phyloP scores from a whole-genome alignment of 2,329 filamentous ascomycete species.

The Fusarium nanum region DNA sequence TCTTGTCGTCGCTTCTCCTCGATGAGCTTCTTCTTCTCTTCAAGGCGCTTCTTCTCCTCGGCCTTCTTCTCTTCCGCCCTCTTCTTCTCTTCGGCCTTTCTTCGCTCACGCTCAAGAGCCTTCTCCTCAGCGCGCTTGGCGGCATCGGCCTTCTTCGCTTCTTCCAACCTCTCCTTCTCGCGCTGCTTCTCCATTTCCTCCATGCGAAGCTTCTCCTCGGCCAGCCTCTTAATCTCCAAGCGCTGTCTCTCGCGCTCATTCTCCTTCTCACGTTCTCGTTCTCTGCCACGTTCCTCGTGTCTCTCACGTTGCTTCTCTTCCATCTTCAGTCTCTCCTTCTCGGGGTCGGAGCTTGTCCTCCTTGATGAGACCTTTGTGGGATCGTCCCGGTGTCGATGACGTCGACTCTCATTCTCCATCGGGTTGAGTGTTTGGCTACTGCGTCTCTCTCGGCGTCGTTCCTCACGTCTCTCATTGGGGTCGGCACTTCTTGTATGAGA shows the following conservation, averaged over 20 bases:
- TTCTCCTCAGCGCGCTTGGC: slow-evolving; percentile 13
- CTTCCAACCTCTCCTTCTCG: slow-evolving; percentile 9
- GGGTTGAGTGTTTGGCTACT: slow-evolving; percentile 12
- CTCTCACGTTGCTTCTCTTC: slow-evolving; percentile 7
- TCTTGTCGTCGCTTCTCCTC: slow-evolving; percentile 18
- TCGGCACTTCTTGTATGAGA: slow-evolving; percentile 7
- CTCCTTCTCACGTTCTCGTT: slow-evolving; percentile 24
- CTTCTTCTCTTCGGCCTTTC: slow-evolving; percentile 15
- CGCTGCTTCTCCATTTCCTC: slow-evolving; percentile 26
- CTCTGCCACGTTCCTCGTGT: slow-evolving; percentile 13
- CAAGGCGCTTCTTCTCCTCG: slow-evolving; percentile 10
- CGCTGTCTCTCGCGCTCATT: slow-evolving; percentile 18
- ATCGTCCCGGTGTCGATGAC: slow-evolving; percentile 6
- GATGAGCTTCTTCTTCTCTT: slow-evolving; percentile 17
- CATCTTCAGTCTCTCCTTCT: slow-evolving; percentile 23
- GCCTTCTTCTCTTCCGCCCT: slow-evolving; percentile 13
- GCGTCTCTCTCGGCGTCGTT: slow-evolving; percentile 10
- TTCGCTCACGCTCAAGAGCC: background rate
- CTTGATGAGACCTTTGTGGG: slow-evolving; percentile 9
- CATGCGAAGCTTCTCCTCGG: slow-evolving; percentile 5
- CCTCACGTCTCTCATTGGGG: slow-evolving; percentile 3
- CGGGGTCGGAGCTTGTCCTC: slow-evolving; percentile 3
- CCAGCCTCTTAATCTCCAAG: slow-evolving; percentile 20
- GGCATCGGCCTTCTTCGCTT: slow-evolving; percentile 6
- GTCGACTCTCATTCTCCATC: slow-evolving; percentile 15